Conservation (phyloP, 2,329 filamentous ascomycete genomes). For the Byssochlamys sp. region DNA sequence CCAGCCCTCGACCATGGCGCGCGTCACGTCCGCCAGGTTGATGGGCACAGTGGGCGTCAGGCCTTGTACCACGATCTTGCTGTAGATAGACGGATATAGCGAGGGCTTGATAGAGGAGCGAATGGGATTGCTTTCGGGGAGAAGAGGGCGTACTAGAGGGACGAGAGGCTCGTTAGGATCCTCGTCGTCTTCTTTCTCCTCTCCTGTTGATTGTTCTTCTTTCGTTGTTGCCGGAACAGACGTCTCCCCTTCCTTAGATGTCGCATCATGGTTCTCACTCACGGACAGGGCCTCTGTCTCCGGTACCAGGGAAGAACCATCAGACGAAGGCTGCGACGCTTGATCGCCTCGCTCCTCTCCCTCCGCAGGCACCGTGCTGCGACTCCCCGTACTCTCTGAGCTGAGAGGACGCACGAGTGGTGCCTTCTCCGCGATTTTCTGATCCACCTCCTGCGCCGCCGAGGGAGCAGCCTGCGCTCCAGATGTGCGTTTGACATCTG, state of each 20-base stretch:
- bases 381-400: neutral
- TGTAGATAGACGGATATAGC: constrained; percentile 74
- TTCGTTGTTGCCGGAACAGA: neutral
- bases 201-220: constrained; percentile 18
- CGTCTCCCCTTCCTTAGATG: neutral
- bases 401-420: neutral
- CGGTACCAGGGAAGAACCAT: neutral
- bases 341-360: neutral
- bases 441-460: neutral
- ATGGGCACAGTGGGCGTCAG: constrained; percentile 79
- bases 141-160: constrained; percentile 62
- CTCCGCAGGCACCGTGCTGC: neutral
- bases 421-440: neutral
- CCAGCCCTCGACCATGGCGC: constrained; percentile 79
- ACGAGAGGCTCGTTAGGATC: constrained; percentile 51
- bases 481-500: constrained; percentile 7
- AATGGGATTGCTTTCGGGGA: constrained; percentile 65
- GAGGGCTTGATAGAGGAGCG: constrained; percentile 64
- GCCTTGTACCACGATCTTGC: constrained; percentile 71
- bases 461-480: constrained; percentile 4
- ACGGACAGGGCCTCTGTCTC: neutral
- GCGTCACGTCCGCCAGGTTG: constrained; percentile 71
- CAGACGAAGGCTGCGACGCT: neutral
- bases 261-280: neutral
- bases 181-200: constrained; percentile 18